Evolutionary conservation across 2,329 filamentous ascomycete species (phyloP).

Genomic region (Aspergillus sclerotialis): DNA sequence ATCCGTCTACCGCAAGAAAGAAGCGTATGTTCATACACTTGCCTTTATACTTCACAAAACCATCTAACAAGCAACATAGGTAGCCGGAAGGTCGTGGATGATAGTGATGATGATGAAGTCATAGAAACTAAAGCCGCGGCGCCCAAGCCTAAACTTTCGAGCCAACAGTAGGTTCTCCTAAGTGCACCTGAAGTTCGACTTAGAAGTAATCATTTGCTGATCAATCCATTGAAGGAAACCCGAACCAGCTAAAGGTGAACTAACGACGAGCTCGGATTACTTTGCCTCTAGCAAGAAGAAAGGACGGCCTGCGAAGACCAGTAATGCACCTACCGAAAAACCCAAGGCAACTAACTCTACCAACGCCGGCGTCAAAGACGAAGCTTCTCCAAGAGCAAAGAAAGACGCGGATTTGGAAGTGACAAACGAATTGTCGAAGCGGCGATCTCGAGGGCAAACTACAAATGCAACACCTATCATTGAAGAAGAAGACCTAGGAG

Average conservation of each 20-base stretch:
- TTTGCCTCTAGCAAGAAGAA: conserved; percentile 54
- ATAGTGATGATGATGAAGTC: conserved; percentile 71
- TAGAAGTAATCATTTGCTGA: conserved; percentile 3
- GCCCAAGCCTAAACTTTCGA: conserved; percentile 33
- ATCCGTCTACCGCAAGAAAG: conserved; percentile 22
- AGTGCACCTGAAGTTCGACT: too few relatives aligned
- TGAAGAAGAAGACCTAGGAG: conserved; percentile 61
- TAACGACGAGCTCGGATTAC: conserved; percentile 57
- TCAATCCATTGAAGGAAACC: conserved; percentile 34
- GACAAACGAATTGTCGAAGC: conserved; percentile 24
- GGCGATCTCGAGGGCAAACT: conserved; percentile 7
- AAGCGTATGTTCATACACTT: conserved; percentile 22
- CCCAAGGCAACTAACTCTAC: conserved; percentile 9
- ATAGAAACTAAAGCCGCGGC: conserved; percentile 30
- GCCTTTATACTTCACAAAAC: not conserved
- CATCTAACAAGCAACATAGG: conserved; percentile 20
- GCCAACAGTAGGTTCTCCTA: conserved; percentile 40
- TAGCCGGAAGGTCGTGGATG: conserved; percentile 65
- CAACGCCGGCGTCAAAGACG: conserved; percentile 2
- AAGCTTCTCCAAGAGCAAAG: conserved; percentile 25
- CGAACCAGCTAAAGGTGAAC: conserved; percentile 46
- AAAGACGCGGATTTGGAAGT: conserved; percentile 49
- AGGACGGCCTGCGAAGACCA: conserved; percentile 35
- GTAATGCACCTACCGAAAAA: conserved; percentile 14
- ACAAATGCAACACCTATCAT: conserved; percentile 36